These are phyloP conservation scores for Saksenaea vasiformis DNA, from an alignment of 371 early-diverging fungal species.

Conservation along the genomic window DNA sequence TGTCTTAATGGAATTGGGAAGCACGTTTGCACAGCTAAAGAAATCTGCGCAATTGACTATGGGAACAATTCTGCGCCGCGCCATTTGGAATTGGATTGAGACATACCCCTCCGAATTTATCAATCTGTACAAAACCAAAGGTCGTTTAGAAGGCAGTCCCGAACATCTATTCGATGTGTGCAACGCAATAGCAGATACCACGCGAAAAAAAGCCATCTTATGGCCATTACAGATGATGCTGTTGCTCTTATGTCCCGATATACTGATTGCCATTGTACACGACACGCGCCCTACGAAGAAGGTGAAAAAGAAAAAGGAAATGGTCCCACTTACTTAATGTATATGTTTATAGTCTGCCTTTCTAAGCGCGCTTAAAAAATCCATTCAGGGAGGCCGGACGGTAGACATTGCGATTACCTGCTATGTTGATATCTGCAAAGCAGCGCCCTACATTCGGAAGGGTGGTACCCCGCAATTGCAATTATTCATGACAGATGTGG, in stretches of 20 bases:
- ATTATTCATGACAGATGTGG: neutral
- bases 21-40: conserved; percentile 50
- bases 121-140: conserved; percentile 55
- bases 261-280: conserved; percentile 43
- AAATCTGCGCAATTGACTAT: conserved; percentile 62
- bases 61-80: conserved; percentile 65
- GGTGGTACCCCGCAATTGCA: neutral
- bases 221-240: conserved; percentile 85
- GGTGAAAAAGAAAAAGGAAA: conserved; percentile 8
- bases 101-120: conserved; percentile 72
- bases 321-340: conserved; percentile 2
- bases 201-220: conserved; percentile 60
- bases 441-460: conserved; percentile 55
- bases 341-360: conserved; percentile 50
- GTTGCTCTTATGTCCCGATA: conserved; percentile 74
- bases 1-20: conserved; percentile 52
- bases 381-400: conserved; percentile 50
- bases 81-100: conserved; percentile 89
- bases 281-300: conserved; percentile 27
- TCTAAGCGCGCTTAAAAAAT: conserved; percentile 63
- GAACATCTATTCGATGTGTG: conserved; percentile 78
- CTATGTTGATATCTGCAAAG: conserved; percentile 75
- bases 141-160: conserved; percentile 67
- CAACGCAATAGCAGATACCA: conserved; percentile 62
- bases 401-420: conserved; percentile 72